Base-by-base conservation (phyloP, 306 rosid genomes). In the Medicago arabica region DNA sequence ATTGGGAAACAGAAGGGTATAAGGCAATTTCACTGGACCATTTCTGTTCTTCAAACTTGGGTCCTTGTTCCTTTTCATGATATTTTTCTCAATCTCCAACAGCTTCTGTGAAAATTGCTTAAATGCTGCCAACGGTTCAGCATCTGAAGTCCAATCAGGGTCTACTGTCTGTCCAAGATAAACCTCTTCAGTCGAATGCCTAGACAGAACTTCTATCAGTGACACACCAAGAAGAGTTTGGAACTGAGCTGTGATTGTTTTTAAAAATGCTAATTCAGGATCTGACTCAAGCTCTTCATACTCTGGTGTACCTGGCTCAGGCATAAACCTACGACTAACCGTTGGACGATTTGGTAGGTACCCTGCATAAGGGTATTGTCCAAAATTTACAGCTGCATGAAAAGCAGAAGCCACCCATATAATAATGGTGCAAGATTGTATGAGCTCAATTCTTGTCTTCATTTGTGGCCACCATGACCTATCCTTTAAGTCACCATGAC, bases 401-500 rank as follows among this genome's bases (percentile, higher is more conserved):
- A 90, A 87, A 3, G 99, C 99, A 16, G 99, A 95, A 57, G 98
- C 99, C 36, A 95, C 58, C 99, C 99, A 95, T 0, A 95, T 95
- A 78, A 95, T 88, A 38, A 82, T 95, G 69, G 93, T 84, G 78
- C 93, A 84, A 47, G 96, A 80, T 17, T 85, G 77, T 79, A 90
- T 84, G 34, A 95, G 90, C 43, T 90, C 95, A 0, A 41, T 72
- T 66, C 39, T 78, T 8, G 91, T 87, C 68, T 83, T 65, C 93
- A 95, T 90, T 58, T 78, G 58, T 9, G 91, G 96, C 99, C 99
- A 95, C 98, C 98, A 89, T 50, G 89, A 25, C 78, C 78, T 78
- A 28, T 86, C 86, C 80, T 87, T 86, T 73, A 82, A 75, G 91
- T 92, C 99, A 2, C 99, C 99, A n/a, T 95, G 99, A 74, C 97